A percentile compares a stretch with the other conserved stretches of the same genome.
Evolutionary conservation across 768 basidiomycete genomes (phyloP).

Genomic region (Tricholoma sp.): DNA sequence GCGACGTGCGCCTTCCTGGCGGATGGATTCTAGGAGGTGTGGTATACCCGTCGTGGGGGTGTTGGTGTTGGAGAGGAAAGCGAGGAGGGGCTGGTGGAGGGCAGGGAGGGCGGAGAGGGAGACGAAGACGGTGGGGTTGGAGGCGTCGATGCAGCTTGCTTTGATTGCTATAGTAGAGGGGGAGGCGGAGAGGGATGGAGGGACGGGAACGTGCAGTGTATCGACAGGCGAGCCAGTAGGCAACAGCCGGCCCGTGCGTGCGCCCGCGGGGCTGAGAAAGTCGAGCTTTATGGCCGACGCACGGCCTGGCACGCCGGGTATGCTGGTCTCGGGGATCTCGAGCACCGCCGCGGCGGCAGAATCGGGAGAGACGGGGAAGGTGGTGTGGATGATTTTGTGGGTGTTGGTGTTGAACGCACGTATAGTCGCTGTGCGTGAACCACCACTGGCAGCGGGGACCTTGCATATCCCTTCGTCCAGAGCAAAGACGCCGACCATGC

Average conservation of each 20-base stretch:
- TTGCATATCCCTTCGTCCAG: conserved; percentile 56
- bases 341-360: conserved; percentile 32
- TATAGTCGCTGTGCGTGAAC: conserved; percentile 34
- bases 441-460: conserved; percentile 8
- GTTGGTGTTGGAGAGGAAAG: conserved; percentile 27
- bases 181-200: conserved; percentile 1
- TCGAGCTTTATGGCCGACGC: conserved; percentile 64
- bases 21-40: conserved; percentile 44
- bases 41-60: conserved; percentile 15
- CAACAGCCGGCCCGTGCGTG: conserved; percentile 65
- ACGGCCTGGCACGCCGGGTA: conserved; percentile 67
- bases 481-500: conserved; percentile 71
- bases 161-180: conserved; percentile 13
- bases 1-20: conserved; percentile 47
- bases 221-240: conserved; percentile 54
- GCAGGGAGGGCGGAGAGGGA: conserved; percentile 28
- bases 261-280: conserved; percentile 62
- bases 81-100: conserved; percentile 33
- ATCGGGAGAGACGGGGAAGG: conserved; percentile 48
- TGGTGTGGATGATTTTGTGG: conserved; percentile 60
- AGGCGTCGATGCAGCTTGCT: conserved; percentile 64
- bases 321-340: conserved; percentile 42
- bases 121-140: conserved; percentile 72
- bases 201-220: conserved; percentile 27
- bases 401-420: conserved; percentile 72